Evolutionary conservation across 805 yeast genomes (phyloP).

Genomic region (Kurtzmaniella fragi): DNA sequence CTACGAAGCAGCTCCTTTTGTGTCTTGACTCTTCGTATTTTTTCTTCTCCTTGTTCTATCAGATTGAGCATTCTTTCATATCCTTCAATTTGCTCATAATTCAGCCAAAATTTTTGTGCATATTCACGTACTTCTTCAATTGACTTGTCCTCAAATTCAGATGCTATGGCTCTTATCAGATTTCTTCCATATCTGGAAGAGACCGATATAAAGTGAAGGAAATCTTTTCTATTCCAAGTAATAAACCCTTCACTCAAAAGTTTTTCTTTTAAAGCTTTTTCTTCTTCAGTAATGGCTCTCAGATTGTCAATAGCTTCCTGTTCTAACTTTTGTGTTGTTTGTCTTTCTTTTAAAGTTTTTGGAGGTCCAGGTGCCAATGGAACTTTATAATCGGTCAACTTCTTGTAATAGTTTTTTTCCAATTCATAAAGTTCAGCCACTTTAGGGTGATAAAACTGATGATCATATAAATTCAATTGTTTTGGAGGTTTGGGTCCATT

Average conservation of each 20-base stretch:
- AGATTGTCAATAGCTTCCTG: conserved; percentile 74
- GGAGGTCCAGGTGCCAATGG: conserved; percentile 56
- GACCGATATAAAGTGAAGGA: conserved; percentile 69
- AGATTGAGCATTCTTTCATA: conserved; percentile 76
- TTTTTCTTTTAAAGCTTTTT: conserved; percentile 57
- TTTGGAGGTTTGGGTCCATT: conserved; percentile 80
- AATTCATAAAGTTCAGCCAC: conserved; percentile 71
- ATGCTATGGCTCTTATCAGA: conserved; percentile 61
- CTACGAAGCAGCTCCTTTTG: conserved; percentile 78
- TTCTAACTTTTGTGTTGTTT: conserved; percentile 48
- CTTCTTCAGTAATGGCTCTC: conserved; percentile 73
- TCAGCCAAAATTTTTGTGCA: conserved; percentile 75
- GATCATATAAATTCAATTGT: conserved; percentile 77
- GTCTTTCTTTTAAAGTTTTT: conserved; percentile 23
- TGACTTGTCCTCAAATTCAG: conserved; percentile 79
- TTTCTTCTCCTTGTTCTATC: conserved; percentile 88
- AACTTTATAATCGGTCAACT: conserved; percentile 58
- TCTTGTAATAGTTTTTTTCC: conserved; percentile 74
- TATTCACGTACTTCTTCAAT: conserved; percentile 75
- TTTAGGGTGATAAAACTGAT: conserved; percentile 83
- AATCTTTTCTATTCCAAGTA: conserved; percentile 86
- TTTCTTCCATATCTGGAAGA: conserved; percentile 80
- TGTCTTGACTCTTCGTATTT: conserved; percentile 52
- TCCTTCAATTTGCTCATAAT: conserved; percentile 78
- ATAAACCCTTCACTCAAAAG: conserved; percentile 63